phyloP scores from a whole-genome alignment of 495 filamentous ascomycete species.

The Hypoxylon fragiforme region DNA sequence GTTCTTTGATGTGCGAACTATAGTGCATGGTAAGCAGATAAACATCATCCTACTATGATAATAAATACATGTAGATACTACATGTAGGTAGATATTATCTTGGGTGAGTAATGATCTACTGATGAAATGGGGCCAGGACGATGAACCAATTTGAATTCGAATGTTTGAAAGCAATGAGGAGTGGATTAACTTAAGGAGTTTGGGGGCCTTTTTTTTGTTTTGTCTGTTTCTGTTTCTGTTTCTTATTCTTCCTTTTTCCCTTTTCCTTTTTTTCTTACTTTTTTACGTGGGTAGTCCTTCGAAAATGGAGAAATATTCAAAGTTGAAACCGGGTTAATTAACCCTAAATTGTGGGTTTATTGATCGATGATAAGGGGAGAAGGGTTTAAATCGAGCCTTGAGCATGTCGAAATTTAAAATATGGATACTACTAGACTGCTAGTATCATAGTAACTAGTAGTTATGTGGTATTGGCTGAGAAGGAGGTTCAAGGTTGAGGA shows the following conservation, averaged over 20 bases:
- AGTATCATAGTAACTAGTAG: neutral
- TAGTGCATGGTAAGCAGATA: constrained; percentile 4
- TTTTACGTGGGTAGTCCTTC: neutral
- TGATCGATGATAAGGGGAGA: no score
- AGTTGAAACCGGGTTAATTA: neutral
- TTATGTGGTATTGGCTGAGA: neutral
- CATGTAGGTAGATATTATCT: neutral
- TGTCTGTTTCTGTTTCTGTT: no score
- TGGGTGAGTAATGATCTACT: neutral
- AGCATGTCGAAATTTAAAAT: neutral
- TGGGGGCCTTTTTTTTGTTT: constrained; percentile 9
- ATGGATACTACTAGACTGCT: no score
- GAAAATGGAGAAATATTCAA: neutral
- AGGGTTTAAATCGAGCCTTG: no score
- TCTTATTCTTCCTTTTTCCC: no score
- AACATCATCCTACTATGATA: no score
- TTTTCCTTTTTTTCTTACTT: no score
- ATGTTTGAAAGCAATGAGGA: constrained; percentile 2
- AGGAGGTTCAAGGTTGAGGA: constrained; percentile 18
- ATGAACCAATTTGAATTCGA: no score
- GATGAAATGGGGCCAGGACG: constrained; percentile 7
- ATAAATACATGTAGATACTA: no score
- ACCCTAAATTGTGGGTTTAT: neutral
- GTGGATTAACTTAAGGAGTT: constrained; percentile 1
- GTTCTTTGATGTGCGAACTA: constrained; percentile 4